These are phyloP conservation scores for Penicillium crustosum DNA, from an alignment of 2,329 filamentous ascomycete species.

Conservation along the genomic window DNA sequence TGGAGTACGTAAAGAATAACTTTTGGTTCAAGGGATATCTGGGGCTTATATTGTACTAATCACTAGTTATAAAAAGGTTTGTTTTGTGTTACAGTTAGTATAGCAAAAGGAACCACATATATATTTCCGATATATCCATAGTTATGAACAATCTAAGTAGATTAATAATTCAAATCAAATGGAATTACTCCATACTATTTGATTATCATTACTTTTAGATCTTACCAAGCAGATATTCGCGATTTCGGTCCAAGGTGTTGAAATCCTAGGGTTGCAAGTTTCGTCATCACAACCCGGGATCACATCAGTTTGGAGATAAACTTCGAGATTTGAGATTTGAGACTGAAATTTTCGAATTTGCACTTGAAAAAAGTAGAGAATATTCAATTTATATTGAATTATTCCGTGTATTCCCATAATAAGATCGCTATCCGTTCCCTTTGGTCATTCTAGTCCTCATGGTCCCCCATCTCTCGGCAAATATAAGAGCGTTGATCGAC, in stretches of 20 bases:
- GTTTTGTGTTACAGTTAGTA: background rate
- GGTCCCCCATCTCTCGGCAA: background rate
- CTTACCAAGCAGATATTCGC: constrained; percentile 2
- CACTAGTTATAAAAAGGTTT: background rate
- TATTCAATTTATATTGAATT: background rate
- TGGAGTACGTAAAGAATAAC: background rate
- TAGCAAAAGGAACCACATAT: too few relatives aligned
- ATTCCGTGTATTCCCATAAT: background rate
- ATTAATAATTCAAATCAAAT: background rate
- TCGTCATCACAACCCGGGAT: constrained; percentile 24
- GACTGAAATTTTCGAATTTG: background rate
- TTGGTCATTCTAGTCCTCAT: background rate
- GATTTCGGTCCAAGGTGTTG: background rate
- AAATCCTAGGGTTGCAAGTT: constrained; percentile 9
- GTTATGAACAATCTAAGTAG: background rate
- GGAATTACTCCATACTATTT: background rate
- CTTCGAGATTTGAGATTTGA: background rate
- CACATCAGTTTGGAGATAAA: constrained; percentile 21
- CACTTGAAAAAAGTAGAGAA: background rate
- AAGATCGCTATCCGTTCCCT: background rate
- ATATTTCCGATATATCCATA: too few relatives aligned
- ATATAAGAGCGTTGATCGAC: constrained; percentile 6
- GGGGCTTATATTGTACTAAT: background rate
- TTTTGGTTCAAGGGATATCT: too few relatives aligned
- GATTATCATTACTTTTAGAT: background rate